A percentile compares a stretch with the other conserved stretches of the same genome.
phyloP scores from a whole-genome alignment of 2,329 filamentous ascomycete genomes.

The Scleromitrula shiraiana region DNA sequence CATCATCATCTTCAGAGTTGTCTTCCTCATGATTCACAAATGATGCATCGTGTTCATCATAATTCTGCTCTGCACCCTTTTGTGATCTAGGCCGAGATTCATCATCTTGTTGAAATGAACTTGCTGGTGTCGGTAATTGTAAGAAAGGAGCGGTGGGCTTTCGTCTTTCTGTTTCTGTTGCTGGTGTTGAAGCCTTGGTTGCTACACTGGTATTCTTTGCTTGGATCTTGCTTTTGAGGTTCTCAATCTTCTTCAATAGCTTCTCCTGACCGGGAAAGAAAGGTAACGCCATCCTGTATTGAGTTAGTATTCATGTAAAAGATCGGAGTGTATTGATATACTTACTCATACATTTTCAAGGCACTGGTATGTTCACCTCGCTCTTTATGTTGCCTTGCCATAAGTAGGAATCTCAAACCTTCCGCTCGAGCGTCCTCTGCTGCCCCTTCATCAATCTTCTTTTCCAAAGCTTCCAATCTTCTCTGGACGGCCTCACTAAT shows the following conservation, averaged over 20 bases:
- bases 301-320: neutral
- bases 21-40: constrained; percentile 33
- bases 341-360: constrained; percentile 61
- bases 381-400: constrained; percentile 85
- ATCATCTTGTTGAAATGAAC: constrained; percentile 19
- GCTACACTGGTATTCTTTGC: constrained; percentile 28
- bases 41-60: constrained; percentile 30
- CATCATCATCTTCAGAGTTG: constrained; percentile 33
- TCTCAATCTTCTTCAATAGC: constrained; percentile 61
- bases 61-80: constrained; percentile 20
- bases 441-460: constrained; percentile 62
- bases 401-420: constrained; percentile 77
- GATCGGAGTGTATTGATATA: neutral
- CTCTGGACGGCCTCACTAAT: constrained; percentile 72
- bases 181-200: neutral
- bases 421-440: constrained; percentile 70
- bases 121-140: constrained; percentile 17
- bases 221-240: constrained; percentile 46
- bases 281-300: constrained; percentile 60
- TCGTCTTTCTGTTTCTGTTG: constrained; percentile 13
- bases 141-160: constrained; percentile 19
- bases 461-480: constrained; percentile 76
- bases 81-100: constrained; percentile 21
- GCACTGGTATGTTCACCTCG: constrained; percentile 71
- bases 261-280: constrained; percentile 84